Conservation (phyloP, 164 flowering plant species). For the Aristolochia contorta region DNA sequence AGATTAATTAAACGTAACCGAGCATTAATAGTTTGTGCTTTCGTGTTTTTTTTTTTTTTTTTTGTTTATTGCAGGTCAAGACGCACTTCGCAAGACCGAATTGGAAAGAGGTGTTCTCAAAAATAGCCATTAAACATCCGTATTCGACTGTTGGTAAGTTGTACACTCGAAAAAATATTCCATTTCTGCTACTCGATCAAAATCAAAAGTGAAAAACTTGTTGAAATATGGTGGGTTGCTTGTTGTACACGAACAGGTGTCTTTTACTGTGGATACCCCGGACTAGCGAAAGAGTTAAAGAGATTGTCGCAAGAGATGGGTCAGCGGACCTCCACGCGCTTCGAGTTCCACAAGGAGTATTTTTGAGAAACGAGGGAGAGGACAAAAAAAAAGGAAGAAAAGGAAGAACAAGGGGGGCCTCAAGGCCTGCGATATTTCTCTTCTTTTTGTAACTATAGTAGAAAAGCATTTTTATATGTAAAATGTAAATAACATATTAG, state of each 20-base stretch:
- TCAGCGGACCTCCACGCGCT: constrained; percentile 72
- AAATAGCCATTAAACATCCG: constrained; percentile 73
- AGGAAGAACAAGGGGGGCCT: no score
- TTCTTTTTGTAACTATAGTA: constrained; percentile 16
- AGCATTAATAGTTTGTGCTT: no score
- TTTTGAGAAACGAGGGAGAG: constrained; percentile 25
- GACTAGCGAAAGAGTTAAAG: constrained; percentile 77
- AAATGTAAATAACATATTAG: neutral
- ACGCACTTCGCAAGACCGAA: constrained; percentile 98
- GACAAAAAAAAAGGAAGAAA: neutral
- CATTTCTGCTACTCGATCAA: neutral
- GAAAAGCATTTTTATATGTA: constrained; percentile 5
- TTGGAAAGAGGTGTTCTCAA: constrained; percentile 83
- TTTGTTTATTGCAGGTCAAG: constrained; percentile 49
- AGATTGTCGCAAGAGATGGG: constrained; percentile 56
- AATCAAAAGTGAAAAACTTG: neutral
- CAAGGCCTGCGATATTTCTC: neutral
- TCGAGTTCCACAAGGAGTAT: constrained; percentile 91
- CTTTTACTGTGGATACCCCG: constrained; percentile 91
- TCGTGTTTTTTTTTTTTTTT: no score
- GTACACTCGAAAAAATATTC: neutral
- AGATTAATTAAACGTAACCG: no score
- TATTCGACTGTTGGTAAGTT: constrained; percentile 66
- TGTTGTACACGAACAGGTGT: constrained; percentile 51
- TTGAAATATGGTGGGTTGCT: neutral